Conservation (phyloP, 176 grass and related monocot genomes). For the Juncus effusus region DNA sequence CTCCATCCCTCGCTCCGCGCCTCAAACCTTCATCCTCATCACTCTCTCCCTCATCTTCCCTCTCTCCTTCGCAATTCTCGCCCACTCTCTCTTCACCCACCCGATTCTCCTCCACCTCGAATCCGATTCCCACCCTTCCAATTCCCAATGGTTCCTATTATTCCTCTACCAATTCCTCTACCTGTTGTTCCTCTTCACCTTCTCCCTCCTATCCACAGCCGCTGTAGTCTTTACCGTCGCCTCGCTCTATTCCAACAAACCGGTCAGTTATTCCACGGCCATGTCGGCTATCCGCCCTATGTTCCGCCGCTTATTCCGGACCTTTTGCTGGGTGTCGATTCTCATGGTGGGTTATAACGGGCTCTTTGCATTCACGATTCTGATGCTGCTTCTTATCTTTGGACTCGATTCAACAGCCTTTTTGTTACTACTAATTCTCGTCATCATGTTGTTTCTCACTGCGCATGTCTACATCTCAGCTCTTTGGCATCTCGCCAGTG, state of each 20-base stretch:
- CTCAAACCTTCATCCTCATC: conserved; percentile 74
- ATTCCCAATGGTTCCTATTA: conserved; percentile 45
- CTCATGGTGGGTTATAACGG: conserved; percentile 74
- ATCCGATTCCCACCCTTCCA: background rate
- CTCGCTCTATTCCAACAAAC: conserved; percentile 84
- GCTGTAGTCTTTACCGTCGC: conserved; percentile 91
- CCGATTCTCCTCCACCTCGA: conserved; percentile 60
- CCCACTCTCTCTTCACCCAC: conserved; percentile 93
- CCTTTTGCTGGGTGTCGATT: conserved; percentile 77
- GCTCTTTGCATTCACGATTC: conserved; percentile 44
- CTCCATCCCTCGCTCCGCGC: conserved; percentile 59
- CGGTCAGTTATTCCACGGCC: conserved; percentile 57
- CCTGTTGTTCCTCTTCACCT: conserved; percentile 85
- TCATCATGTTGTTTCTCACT: conserved; percentile 58
- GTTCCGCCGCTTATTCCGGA: conserved; percentile 70
- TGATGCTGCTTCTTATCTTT: conserved; percentile 41
- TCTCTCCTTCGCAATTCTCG: conserved; percentile 81
- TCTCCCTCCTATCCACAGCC: conserved; percentile 94
- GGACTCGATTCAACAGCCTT: background rate
- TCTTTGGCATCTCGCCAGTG: conserved; percentile 95
- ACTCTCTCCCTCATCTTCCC: conserved; percentile 80
- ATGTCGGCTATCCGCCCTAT: conserved; percentile 63
- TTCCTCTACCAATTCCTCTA: conserved; percentile 79
- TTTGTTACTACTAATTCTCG: conserved; percentile 27
- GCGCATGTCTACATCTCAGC: conserved; percentile 92